These are phyloP conservation scores for Pleurostoma richardsiae DNA, from an alignment of 2,329 filamentous ascomycete genomes.

Conservation along the genomic window DNA sequence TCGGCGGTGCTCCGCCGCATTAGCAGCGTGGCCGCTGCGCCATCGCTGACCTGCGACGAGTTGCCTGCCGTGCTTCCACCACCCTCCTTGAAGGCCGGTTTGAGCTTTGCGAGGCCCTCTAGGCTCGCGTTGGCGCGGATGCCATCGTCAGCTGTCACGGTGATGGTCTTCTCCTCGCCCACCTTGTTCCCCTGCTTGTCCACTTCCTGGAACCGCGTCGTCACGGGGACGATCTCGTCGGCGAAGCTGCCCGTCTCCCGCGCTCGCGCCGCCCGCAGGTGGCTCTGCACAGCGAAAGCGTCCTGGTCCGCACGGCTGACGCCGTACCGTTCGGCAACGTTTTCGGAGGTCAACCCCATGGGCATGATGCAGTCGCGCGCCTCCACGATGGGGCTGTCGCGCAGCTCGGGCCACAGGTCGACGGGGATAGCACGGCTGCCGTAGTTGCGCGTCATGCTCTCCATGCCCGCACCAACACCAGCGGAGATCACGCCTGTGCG, in stretches of 20 bases:
- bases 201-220: conserved; percentile 61
- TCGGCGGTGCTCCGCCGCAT: conserved; percentile 80
- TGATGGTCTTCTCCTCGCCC: conserved; percentile 55
- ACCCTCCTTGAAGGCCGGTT: conserved; percentile 75
- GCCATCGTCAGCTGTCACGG: conserved; percentile 75
- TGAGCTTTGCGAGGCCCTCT: conserved; percentile 72
- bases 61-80: conserved; percentile 85
- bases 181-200: conserved; percentile 54
- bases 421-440: conserved; percentile 78
- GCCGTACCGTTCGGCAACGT: conserved; percentile 73
- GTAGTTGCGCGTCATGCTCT: conserved; percentile 95
- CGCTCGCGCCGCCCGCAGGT: conserved; percentile 67
- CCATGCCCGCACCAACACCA: conserved; percentile 86
- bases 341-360: conserved; percentile 89
- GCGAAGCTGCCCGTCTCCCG: conserved; percentile 67
- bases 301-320: conserved; percentile 76
- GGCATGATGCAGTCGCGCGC: conserved; percentile 86
- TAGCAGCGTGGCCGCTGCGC: conserved; percentile 76
- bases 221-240: conserved; percentile 74
- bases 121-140: conserved; percentile 63
- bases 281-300: conserved; percentile 70
- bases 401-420: conserved; percentile 71
- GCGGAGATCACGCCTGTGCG: conserved; percentile 65
- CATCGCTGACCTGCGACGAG: conserved; percentile 79
- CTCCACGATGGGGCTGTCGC: conserved; percentile 58